Evolutionary conservation across 148 eudicot species (phyloP), one percentile per base, ranked within the genome.

Genomic region (Fagopyrum homotropicum): DNA sequence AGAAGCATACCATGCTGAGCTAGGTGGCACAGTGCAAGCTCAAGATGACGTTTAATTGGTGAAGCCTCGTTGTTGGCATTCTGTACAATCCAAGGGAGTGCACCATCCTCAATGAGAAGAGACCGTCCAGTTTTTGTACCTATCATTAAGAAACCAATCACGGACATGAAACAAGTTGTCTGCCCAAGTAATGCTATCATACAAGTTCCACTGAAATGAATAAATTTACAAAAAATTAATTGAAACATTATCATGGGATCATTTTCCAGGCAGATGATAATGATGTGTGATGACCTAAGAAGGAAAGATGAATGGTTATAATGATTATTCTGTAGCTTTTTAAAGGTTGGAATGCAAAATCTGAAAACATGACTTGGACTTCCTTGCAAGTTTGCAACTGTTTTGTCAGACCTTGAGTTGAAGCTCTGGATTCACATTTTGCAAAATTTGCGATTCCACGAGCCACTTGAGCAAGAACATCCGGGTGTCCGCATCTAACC

Each of bases 401-500:
- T 15, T 70, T 70, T 19, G 11, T 47, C 74, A 75, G 76, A 93
- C 98, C 96, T 89, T 90, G 98, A 79, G 88, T 79, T 45, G 90
- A 84, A 69, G 93, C 89, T 72, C 91, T 88, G 44, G 98, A 93
- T 79, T 93, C 98, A 76, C 98, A 93, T 85, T 93, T 93, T 66
- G 98, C 98, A 77, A 93, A 93, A 63, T 90, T 93, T 55, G 98
- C 98, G 78, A 93, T 88, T 73, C 98, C 98, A 75, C 98, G 98
- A 70, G 98, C 98, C 81, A 90, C 93, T 89, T 93, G 98, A 77
- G 98, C 93, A 80, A 90, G 92, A 78, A 93, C 96, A 75, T 90
- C 96, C 52, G 93, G 92, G 77, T 90, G 98, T 79, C 92, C 87
- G 73, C 90, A 90, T 82, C 88, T 86, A 54, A 93, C 96, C 93